Base-by-base conservation (phyloP, 2,329 filamentous ascomycete genomes). In the Colletotrichum eremochloae region DNA sequence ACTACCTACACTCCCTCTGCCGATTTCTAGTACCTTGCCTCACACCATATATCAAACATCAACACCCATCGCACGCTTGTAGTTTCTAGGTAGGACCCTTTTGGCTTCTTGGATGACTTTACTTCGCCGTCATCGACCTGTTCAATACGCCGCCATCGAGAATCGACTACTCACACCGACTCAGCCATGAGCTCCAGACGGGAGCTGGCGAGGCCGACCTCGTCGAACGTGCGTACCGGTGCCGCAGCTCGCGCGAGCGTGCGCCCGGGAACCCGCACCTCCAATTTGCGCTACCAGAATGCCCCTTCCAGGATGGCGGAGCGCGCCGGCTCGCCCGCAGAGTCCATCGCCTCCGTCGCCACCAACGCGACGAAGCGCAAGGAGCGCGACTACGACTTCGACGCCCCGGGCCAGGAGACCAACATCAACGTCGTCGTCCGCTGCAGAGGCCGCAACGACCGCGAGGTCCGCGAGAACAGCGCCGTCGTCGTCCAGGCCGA, bases 391-490 rank as follows among this genome's bases (percentile, higher is more conserved):
- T 96, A 92, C 79, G 95, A 96, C 56, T 82, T 88, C 7, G 90
- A 93, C 42, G 81, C 86, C 3, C 88, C 90, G 57, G 82, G 83
- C 68, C 92, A 95, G 77, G 95, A 97, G 82, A 98, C 96, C 9
- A 99, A 98, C 80, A 99, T 99, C 83, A 96, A 97, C 80, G 96
- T 99, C 58, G 95, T 98, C 44, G 97, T 99, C 70, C 90, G 96
- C 75, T 99, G 96, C 84, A 90, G 96, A 76, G 96, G 96, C 6
- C 92, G 96, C 75, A 98, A 94, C 80, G 94, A 97, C 76, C 92
- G 96, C 76, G 96, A 99, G 84, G 91, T 98, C 65, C 89, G 91
- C 76, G 96, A 99, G 82, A 99, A 97, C 82, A 98, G 95, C 80
- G 94, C 94, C 50, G 95, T 98, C 1, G 95, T 98, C 1, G 91